phyloP scores from a whole-genome alignment of 768 basidiomycete genomes.

The Russula compacta region DNA sequence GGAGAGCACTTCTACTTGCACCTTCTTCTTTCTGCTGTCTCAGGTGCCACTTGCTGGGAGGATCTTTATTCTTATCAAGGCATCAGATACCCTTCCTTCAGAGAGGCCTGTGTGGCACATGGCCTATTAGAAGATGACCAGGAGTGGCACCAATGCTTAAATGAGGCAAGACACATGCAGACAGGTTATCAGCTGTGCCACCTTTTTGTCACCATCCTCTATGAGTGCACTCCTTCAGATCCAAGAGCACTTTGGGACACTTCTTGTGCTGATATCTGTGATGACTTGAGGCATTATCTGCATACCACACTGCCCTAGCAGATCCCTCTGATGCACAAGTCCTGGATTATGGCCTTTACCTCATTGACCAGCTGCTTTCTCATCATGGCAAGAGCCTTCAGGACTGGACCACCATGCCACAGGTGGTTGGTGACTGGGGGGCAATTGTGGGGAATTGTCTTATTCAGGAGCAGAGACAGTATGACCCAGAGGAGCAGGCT shows the following conservation, averaged over 20 bases:
- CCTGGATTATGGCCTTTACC: constrained; percentile 36
- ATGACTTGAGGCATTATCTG: constrained; percentile 28
- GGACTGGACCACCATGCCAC: constrained; percentile 29
- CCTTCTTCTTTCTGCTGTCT: background rate
- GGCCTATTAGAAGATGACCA: constrained; percentile 37
- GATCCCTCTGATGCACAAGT: constrained; percentile 26
- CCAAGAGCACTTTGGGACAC: constrained; percentile 34
- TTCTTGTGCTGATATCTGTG: constrained; percentile 32
- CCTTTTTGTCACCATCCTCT: constrained; percentile 35
- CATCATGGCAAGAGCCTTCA: constrained; percentile 22
- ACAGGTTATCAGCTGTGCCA: constrained; percentile 29
- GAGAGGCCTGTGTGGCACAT: constrained; percentile 32
- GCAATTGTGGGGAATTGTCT: constrained; percentile 21
- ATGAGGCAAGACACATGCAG: constrained; percentile 7
- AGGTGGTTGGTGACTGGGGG: constrained; percentile 24
- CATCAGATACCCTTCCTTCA: constrained; percentile 26
- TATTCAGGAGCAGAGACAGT: constrained; percentile 29
- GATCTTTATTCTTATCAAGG: constrained; percentile 22
- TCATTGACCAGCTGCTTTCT: constrained; percentile 28
- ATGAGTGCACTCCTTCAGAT: constrained; percentile 23
- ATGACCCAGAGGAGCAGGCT: constrained; percentile 17
- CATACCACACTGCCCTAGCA: constrained; percentile 6
- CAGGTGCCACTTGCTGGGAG: background rate
- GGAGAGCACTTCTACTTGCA: background rate
- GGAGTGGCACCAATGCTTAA: constrained; percentile 26